Evolutionary conservation across 1,284 basidiomycete genomes (phyloP).

Genomic region (Ceratorhiza oryzae-sativae): DNA sequence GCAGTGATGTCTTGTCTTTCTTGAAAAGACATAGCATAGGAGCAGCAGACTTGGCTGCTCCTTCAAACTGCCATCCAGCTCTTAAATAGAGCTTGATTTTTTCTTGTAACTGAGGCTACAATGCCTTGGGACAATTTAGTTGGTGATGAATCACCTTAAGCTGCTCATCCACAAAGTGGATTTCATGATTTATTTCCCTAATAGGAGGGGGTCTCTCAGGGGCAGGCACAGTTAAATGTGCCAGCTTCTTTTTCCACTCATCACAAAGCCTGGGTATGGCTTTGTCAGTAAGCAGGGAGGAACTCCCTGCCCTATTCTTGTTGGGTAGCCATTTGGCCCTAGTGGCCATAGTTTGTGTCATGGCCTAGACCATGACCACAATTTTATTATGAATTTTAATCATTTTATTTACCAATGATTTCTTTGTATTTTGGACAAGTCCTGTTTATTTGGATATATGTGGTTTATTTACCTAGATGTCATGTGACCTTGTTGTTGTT

Average conservation of each 20-base stretch:
- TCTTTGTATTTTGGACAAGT: too few relatives aligned
- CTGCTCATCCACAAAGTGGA: slow-evolving; percentile 30
- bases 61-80: slow-evolving; percentile 49
- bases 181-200: slow-evolving; percentile 33
- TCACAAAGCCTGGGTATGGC: neutral
- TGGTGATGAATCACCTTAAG: neutral
- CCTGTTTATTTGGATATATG: too few relatives aligned
- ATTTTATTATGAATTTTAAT: too few relatives aligned
- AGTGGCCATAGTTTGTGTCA: neutral
- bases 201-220: slow-evolving; percentile 3
- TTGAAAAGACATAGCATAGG: too few relatives aligned
- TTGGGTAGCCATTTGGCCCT: neutral
- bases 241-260: neutral
- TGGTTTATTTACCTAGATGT: too few relatives aligned
- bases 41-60: slow-evolving; percentile 47
- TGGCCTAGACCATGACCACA: too few relatives aligned
- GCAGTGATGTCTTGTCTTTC: too few relatives aligned
- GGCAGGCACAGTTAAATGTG: neutral
- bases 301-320: neutral
- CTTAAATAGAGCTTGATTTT: slow-evolving; percentile 44
- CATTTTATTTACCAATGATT: too few relatives aligned
- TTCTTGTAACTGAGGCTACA: slow-evolving; percentile 34
- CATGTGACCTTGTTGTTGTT: too few relatives aligned
- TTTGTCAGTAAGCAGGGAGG: neutral
- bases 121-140: slow-evolving; percentile 15